phyloP scores from a whole-genome alignment of 148 eudicot genomes.

The Euryodendron excelsum region DNA sequence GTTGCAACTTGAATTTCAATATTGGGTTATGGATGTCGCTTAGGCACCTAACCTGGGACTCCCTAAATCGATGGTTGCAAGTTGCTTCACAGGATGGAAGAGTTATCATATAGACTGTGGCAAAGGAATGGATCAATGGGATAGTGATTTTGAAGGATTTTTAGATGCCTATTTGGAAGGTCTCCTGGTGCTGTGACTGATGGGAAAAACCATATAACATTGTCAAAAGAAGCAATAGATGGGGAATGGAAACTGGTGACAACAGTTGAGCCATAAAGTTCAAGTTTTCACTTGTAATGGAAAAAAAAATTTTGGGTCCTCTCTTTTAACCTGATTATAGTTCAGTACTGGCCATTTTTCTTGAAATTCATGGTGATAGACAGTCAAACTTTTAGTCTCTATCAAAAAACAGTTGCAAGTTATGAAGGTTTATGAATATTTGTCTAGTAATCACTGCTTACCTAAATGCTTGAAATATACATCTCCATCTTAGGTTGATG shows the following conservation, averaged over 20 bases:
- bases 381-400: not conserved
- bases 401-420: too few species aligned
- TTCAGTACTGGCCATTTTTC: not conserved
- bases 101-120: slow-evolving; percentile 15
- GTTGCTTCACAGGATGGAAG: slow-evolving; percentile 13
- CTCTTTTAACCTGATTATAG: too few species aligned
- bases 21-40: slow-evolving; percentile 18
- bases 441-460: too few species aligned
- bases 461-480: too few species aligned
- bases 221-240: slow-evolving; percentile 15
- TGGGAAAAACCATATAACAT: slow-evolving; percentile 9
- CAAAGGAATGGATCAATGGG: slow-evolving; percentile 15
- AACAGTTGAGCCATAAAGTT: not conserved
- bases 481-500: too few species aligned
- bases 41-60: slow-evolving; percentile 19
- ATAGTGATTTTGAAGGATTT: slow-evolving; percentile 15
- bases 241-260: slow-evolving; percentile 17
- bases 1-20: too few species aligned
- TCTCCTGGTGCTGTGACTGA: slow-evolving; percentile 14
- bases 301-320: not conserved
- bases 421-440: too few species aligned
- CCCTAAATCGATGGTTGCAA: slow-evolving; percentile 13
- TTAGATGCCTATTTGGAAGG: slow-evolving; percentile 15
- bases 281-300: not conserved
- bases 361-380: not conserved